Evolutionary conservation across 176 grass and related monocot species (phyloP).

Genomic region (Calamus simplicifolius): DNA sequence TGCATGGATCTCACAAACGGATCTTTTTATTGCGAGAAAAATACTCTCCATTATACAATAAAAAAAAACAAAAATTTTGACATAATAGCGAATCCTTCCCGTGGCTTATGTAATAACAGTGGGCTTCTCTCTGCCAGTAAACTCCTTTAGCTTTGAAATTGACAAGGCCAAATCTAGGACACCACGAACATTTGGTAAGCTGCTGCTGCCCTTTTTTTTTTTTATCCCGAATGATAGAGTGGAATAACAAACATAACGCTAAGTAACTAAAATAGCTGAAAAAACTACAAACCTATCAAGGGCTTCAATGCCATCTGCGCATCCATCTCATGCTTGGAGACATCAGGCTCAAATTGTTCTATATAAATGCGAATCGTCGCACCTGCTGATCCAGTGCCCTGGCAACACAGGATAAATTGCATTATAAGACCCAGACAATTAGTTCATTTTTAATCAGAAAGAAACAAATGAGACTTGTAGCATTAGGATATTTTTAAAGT

Average conservation of each 20-base stretch:
- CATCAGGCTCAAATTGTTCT: slow-evolving; percentile 73
- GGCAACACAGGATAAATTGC: slow-evolving; percentile 7
- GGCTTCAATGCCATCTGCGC: slow-evolving; percentile 67
- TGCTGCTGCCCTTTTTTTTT: too few species aligned
- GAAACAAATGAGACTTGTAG: too few species aligned
- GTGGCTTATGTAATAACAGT: slow-evolving; percentile 65
- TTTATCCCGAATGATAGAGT: too few species aligned
- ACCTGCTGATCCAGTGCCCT: slow-evolving; percentile 93
- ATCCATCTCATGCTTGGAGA: slow-evolving; percentile 57
- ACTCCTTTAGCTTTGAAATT: slow-evolving; percentile 75
- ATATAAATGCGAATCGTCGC: slow-evolving; percentile 77
- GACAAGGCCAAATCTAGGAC: slow-evolving; percentile 66
- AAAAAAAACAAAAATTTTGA: slow-evolving; percentile 17
- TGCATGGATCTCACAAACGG: too few species aligned
- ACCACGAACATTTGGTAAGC: not conserved
- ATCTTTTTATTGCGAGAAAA: too few species aligned
- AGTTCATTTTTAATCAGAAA: slow-evolving; percentile 1
- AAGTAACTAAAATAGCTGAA: not conserved
- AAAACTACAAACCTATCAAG: slow-evolving; percentile 51
- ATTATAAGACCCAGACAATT: not conserved
- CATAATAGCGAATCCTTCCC: not conserved
- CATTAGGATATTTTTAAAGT: too few species aligned
- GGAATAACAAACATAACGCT: not conserved
- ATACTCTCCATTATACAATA: too few species aligned
- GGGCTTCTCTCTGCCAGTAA: slow-evolving; percentile 75